Evolutionary conservation across 2,329 filamentous ascomycete species (phyloP).

Genomic region (Aspergillus texensis): DNA sequence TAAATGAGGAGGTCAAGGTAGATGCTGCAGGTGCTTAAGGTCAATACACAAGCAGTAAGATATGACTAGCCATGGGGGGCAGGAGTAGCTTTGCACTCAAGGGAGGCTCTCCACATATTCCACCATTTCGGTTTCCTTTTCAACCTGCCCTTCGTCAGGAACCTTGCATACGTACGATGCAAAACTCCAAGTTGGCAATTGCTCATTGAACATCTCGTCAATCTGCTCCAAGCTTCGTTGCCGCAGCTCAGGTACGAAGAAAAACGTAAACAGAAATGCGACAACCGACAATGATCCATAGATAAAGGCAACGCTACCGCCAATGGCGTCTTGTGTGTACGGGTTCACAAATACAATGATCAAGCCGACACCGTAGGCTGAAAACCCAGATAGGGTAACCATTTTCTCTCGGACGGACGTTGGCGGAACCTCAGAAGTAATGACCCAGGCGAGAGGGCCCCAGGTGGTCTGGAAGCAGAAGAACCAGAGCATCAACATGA

Average conservation of each 20-base stretch:
- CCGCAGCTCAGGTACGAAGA: conserved; percentile 31
- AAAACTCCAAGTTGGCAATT: not conserved
- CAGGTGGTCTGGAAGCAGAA: conserved; percentile 20
- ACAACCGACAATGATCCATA: conserved; percentile 27
- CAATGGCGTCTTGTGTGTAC: conserved; percentile 31
- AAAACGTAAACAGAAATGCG: conserved; percentile 26
- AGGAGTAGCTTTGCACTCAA: not conserved
- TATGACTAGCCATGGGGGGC: too few species aligned
- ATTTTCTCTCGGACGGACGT: conserved; percentile 33
- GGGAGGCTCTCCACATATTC: not conserved
- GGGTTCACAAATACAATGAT: conserved; percentile 35
- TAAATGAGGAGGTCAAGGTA: too few species aligned
- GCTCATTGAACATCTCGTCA: conserved; percentile 31
- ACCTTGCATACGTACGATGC: not conserved
- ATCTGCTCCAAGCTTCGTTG: conserved; percentile 29
- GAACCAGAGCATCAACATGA: conserved; percentile 20
- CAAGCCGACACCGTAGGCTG: conserved; percentile 28
- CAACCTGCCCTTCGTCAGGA: not conserved
- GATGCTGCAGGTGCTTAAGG: too few species aligned
- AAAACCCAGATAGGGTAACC: conserved; percentile 28
- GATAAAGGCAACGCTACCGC: conserved; percentile 24
- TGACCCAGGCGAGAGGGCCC: conserved; percentile 30
- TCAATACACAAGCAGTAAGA: too few species aligned
- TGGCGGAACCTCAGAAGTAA: conserved; percentile 31
- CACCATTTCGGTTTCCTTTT: not conserved